Evolutionary conservation across 441 rosid species (phyloP).

Genomic region (Pelargonium australe): DNA sequence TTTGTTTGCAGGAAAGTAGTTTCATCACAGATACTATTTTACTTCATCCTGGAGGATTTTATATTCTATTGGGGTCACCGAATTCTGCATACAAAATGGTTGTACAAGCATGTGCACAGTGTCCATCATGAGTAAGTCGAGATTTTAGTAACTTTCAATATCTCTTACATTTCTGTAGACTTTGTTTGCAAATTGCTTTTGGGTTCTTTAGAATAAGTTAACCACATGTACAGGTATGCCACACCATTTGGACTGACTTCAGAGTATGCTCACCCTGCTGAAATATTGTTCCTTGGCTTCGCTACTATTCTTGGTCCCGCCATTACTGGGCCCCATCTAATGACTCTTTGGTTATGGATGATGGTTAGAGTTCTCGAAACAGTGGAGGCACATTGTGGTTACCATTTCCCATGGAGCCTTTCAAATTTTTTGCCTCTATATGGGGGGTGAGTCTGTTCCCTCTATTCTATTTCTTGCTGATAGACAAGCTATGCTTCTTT

Average conservation of each 20-base stretch:
- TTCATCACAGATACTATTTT: slow-evolving; percentile 63
- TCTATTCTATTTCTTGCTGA: neutral
- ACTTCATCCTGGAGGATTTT: slow-evolving; percentile 94
- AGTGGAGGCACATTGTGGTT: slow-evolving; percentile 96
- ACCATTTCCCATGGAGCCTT: slow-evolving; percentile 97
- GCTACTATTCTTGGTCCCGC: slow-evolving; percentile 96
- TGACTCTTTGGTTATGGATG: slow-evolving; percentile 97
- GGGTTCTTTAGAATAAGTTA: slow-evolving; percentile 17
- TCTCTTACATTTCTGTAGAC: slow-evolving; percentile 3
- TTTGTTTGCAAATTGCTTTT: slow-evolving; percentile 7
- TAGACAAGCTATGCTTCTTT: slow-evolving; percentile 1
- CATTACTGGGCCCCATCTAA: slow-evolving; percentile 85
- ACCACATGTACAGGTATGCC: slow-evolving; percentile 53
- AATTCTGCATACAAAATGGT: slow-evolving; percentile 80
- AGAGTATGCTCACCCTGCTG: slow-evolving; percentile 98
- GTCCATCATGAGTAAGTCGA: slow-evolving; percentile 92
- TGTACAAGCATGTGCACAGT: slow-evolving; percentile 93
- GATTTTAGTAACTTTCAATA: neutral
- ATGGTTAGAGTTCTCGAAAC: slow-evolving; percentile 89
- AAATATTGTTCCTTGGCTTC: slow-evolving; percentile 91
- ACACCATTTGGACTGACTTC: slow-evolving; percentile 98
- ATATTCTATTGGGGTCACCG: slow-evolving; percentile 98
- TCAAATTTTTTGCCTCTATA: slow-evolving; percentile 83
- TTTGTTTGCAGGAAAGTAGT: slow-evolving; percentile 66
- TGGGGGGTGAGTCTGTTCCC: slow-evolving; percentile 65